These are phyloP conservation scores for Exidia glandulosa DNA, from an alignment of 768 basidiomycete species.

Conservation along the genomic window DNA sequence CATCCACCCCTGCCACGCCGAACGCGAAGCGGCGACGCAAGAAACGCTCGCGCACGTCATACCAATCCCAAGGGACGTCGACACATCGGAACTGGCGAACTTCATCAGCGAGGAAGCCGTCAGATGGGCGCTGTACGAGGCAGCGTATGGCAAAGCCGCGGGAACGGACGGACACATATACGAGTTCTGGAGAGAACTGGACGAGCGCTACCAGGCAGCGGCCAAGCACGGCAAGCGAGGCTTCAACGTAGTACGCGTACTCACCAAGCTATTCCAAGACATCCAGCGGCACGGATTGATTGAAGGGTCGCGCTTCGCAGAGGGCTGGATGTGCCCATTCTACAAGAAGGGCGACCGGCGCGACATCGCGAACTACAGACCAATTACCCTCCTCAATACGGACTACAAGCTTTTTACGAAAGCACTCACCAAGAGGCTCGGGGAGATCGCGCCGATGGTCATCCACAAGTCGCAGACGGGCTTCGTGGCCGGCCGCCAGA, in stretches of 20 bases:
- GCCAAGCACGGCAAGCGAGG: background rate
- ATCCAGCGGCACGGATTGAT: conserved; percentile 17
- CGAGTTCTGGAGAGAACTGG: background rate
- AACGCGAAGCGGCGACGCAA: background rate
- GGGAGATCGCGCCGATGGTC: conserved; percentile 3
- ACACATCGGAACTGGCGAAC: background rate
- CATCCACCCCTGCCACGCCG: background rate
- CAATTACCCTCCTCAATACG: conserved; percentile 15
- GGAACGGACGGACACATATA: background rate
- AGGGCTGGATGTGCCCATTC: conserved; percentile 26
- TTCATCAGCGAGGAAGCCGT: background rate
- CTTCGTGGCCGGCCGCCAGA: conserved; percentile 21
- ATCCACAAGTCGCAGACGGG: conserved; percentile 29
- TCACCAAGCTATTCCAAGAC: conserved; percentile 36
- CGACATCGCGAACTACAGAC: conserved; percentile 11
- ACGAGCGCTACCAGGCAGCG: background rate
- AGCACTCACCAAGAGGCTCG: conserved; percentile 11
- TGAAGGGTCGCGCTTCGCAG: conserved; percentile 8
- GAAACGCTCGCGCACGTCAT: background rate
- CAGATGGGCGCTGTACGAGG: background rate
- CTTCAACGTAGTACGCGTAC: background rate
- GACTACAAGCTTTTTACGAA: conserved; percentile 23
- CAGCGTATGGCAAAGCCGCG: background rate
- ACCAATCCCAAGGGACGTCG: background rate
- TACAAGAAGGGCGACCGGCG: conserved; percentile 21